These are phyloP conservation scores for Aspergillus ochraceus DNA, from an alignment of 2,329 filamentous ascomycete species.

Conservation along the genomic window DNA sequence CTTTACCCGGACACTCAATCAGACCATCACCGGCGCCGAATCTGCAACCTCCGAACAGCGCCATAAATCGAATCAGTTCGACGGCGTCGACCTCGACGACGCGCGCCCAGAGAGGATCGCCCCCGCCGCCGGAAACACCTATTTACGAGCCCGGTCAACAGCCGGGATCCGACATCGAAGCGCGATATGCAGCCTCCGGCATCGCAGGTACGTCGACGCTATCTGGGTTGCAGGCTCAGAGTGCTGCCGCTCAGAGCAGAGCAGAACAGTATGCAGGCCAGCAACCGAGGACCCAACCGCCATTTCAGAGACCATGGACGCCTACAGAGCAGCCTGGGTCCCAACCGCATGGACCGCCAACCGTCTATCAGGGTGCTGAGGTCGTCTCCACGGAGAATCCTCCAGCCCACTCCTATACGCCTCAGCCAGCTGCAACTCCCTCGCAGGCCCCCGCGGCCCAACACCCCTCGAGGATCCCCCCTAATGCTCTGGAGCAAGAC, in stretches of 20 bases:
- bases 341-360: slow-evolving; percentile 84
- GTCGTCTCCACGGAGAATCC: slow-evolving; percentile 57
- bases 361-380: slow-evolving; percentile 83
- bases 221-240: slow-evolving; percentile 71
- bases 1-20: slow-evolving; percentile 22
- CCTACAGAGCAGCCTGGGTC: slow-evolving; percentile 87
- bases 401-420: slow-evolving; percentile 38
- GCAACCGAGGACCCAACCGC: slow-evolving; percentile 39
- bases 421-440: slow-evolving; percentile 24
- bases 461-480: slow-evolving; percentile 47
- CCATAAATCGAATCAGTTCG: slow-evolving; percentile 67
- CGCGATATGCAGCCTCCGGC: slow-evolving; percentile 84
- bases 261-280: slow-evolving; percentile 72
- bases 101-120: slow-evolving; percentile 85
- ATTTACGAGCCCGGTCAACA: slow-evolving; percentile 69
- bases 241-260: slow-evolving; percentile 77
- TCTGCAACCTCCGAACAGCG: slow-evolving; percentile 53
- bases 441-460: slow-evolving; percentile 19
- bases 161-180: slow-evolving; percentile 82
- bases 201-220: slow-evolving; percentile 84
- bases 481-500: slow-evolving; percentile 79
- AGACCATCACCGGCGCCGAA: slow-evolving; percentile 25
- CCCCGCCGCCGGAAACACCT: slow-evolving; percentile 91
- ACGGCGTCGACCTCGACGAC: slow-evolving; percentile 94
- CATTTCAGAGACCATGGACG: slow-evolving; percentile 74